phyloP scores from a whole-genome alignment of 768 basidiomycete genomes.

The Pluteus cervinus region DNA sequence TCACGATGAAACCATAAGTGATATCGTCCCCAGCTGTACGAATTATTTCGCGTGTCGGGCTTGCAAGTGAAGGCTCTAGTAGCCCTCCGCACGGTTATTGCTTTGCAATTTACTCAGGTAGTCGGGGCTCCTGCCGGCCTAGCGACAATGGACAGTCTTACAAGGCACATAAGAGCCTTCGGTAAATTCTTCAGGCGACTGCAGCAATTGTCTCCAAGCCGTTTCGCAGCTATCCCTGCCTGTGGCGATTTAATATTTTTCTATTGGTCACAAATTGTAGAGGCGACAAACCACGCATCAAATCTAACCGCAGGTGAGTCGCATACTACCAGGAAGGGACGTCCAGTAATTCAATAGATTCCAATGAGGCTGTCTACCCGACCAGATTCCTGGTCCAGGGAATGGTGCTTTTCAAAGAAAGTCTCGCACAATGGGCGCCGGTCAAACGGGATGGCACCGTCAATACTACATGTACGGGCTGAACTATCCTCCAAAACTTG shows the following conservation, averaged over 20 bases:
- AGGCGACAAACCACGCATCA: conserved; percentile 52
- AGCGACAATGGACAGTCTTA: conserved; percentile 51
- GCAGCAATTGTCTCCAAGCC: conserved; percentile 51
- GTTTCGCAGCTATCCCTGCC: conserved; percentile 57
- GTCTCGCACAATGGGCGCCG: conserved; percentile 71
- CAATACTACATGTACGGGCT: conserved; percentile 50
- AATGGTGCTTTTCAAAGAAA: conserved; percentile 83
- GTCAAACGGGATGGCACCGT: conserved; percentile 50
- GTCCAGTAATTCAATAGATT: conserved; percentile 38
- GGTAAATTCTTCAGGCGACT: conserved; percentile 79
- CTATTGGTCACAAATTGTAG: conserved; percentile 77
- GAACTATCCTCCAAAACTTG: neutral
- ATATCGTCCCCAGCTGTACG: conserved; percentile 39
- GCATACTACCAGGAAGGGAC: neutral
- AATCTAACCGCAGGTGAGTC: conserved; percentile 51
- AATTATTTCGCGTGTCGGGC: conserved; percentile 55
- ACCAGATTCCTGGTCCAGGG: conserved; percentile 76
- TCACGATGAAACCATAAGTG: conserved; percentile 3
- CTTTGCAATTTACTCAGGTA: conserved; percentile 34
- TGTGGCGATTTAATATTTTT: conserved; percentile 68
- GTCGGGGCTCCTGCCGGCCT: conserved; percentile 31
- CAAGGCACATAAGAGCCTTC: conserved; percentile 62
- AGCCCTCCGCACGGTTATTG: conserved; percentile 49
- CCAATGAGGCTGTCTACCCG: conserved; percentile 61
- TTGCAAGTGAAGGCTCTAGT: conserved; percentile 50